Percentiles rank a stretch among this genome's conserved stretches.
Conservation (phyloP, 2,329 filamentous ascomycete species). For the Aspergillus sp. region DNA sequence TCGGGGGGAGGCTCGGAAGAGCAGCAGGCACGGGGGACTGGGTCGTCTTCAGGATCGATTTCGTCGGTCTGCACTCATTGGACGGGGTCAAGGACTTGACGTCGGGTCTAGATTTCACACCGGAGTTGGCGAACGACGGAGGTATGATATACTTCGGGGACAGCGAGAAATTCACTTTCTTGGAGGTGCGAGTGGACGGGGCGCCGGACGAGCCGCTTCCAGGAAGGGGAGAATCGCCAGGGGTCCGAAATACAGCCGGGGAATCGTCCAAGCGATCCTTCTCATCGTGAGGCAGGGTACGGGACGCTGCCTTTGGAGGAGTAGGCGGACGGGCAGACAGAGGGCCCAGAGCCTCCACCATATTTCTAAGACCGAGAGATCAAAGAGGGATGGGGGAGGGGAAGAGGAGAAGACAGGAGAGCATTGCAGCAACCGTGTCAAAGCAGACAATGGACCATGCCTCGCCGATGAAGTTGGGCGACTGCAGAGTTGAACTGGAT, state of each 20-base stretch:
- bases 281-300: slow-evolving; percentile 15
- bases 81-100: slow-evolving; percentile 39
- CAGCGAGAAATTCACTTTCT: slow-evolving; percentile 56
- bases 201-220: slow-evolving; percentile 26
- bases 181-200: slow-evolving; percentile 33
- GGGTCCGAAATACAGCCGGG: slow-evolving; percentile 22
- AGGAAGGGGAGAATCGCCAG: slow-evolving; percentile 37
- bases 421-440: slow-evolving; percentile 20
- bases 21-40: slow-evolving; percentile 32
- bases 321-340: slow-evolving; percentile 47
- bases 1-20: slow-evolving; percentile 36
- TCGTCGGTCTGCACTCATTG: slow-evolving; percentile 48
- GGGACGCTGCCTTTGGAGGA: slow-evolving; percentile 40
- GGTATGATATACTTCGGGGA: slow-evolving; percentile 47
- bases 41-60: slow-evolving; percentile 71
- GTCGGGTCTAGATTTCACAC: slow-evolving; percentile 29
- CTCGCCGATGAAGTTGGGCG: too few relatives aligned
- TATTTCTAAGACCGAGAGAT: slow-evolving; percentile 20
- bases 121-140: slow-evolving; percentile 24
- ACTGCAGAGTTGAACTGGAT: too few relatives aligned
- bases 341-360: slow-evolving; percentile 38
- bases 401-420: slow-evolving; percentile 11
- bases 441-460: too few relatives aligned
- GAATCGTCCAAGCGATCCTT: slow-evolving; percentile 32
- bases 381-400: slow-evolving; percentile 9